Base-by-base conservation (phyloP, 352 stramenopile species). In the Phytophthora constricta region DNA sequence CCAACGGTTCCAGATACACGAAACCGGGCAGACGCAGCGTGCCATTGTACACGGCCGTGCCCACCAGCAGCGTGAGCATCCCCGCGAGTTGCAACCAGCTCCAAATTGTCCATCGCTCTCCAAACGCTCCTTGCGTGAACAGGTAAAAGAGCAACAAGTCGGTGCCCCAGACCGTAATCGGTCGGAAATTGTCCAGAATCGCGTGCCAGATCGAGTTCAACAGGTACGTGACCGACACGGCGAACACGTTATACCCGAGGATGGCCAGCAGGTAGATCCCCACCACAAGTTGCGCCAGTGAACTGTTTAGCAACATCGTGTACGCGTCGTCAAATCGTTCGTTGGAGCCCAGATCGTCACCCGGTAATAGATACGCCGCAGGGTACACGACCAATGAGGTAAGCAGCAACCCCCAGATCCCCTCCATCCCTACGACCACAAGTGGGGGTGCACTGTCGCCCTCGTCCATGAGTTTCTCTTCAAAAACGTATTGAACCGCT, bases 171-270 rank as follows among this genome's bases (percentile, higher is more conserved):
- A 99, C 95, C 10, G 94, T 98, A 65, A 99, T 98, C 10, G 96
- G 95, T 33, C 96, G 86, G 79, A 99, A 99, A 70, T 99, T 99
- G 85, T 99, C 96, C 13, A 99, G 76, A 72, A 99, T 99, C 27
- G 96, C 97, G 82, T 99, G 96, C 96, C 96, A 99, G 48, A 99
- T 97, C 41, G 91, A 97, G 80, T 98, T 98, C 31, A 99, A 76
- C 59, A 98, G 77, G 59, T 97, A 98, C 39, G 96, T 99, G 9
- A 99, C 96, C 49, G 98, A 95, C 16, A 99, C 96, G 13, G 95
- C 96, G 68, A 99, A 98, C 19, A 98, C 92, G 74, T 99, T 99
- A 86, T 98, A 99, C 45, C 89, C 84, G 14, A 98, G 92, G 68
- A 98, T 98, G 20, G 96, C 83, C 19, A 98, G 59, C 49, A 98